Base-by-base conservation (phyloP, 306 rosid genomes). In the Cyclanthera cordifolia region DNA sequence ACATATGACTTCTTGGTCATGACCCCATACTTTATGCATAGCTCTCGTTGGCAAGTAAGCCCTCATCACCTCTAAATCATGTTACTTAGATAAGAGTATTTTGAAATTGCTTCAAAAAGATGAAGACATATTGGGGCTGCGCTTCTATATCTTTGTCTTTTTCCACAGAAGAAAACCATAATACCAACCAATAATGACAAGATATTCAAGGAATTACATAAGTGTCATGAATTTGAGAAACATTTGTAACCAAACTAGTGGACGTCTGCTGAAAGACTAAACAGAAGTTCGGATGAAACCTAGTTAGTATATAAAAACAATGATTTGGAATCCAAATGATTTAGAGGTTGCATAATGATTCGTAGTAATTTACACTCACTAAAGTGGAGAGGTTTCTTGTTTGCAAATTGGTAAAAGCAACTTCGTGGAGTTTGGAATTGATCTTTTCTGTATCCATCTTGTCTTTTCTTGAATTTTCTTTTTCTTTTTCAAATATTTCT, bases 381-480 rank as follows among this genome's bases (percentile, higher is more conserved):
- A 4, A 12, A 64, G 43, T 41, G 19, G 34, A 43, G 34, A 43
- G 13, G 52, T 34, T 64, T 60, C 28, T 20, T 43, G 37, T 64
- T 39, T 64, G 52, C 53, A 64, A 4, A 41, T 64, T 64, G 6
- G 52, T 64, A 64, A 64, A 39, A 43, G 52, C 51, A 60, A 60
- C 67, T 59, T 32, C 48, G 14, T 8, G 8, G 23, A 59, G 46
- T 59, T 27, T 59, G 43, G 43, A 58, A 16, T 32, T 58, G 66
- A 48, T 21, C 69, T 2, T 64, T 41, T 14, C 34, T 21, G 53
- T 64, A 37, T 19, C 50, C 30, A 30, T 61, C 68, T 28, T 65
- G 67, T 10, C 56, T 28, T 65, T 54, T 10, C 56, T 45, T 19
- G 49, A 10, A 11, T 34, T 60, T 37, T 19, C 4, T 37, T 60